Evolutionary conservation across 2,329 filamentous ascomycete species (phyloP), one percentile per base, ranked within the genome.

Genomic region (Chlorencoelia australis): DNA sequence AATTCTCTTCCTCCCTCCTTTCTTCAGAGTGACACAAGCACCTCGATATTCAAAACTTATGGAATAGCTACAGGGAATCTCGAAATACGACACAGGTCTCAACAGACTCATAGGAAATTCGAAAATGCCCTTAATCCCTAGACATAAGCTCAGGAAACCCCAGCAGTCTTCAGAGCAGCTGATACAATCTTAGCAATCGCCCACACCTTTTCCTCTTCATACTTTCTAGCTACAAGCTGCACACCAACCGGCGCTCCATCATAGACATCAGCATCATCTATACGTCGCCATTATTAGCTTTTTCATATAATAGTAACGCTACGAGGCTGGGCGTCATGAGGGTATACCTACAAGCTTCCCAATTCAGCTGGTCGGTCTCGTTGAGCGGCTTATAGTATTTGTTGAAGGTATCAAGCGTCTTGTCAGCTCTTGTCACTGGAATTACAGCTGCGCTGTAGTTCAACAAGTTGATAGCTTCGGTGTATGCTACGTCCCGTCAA

Each of bases 151-250:
- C 3, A 11, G 7, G 13, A 15, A 6, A 25, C 29, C 8, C 28
- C 4, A 11, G n/a, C 15, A 22, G n/a, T 15, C n/a, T 25, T 32
- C 25, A 49, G 35, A 31, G 45, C 49, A 38, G 47, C 37, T 2
- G 44, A 46, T 8, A 53, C 10, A 11, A 47, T 37, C 37, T 50
- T 49, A 2, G 45, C 45, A 15, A 51, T 18, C 3, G 61, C 67
- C 8, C 74, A 48, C 0, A 73, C 58, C 49, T 64, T 72, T 50
- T 76, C 71, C 40, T 75, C 70, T 33, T 74, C 62, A 10, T 72
- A 55, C 39, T 63, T 66, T 15, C 60, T 59, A 6, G 66, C 66
- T 13, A 73, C 58, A 14, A 74, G 56, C 51, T 75, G 70, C 20
- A 75, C 40, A 3, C 65, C 65, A 7, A 75, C 60, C 1, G 70